Base-by-base conservation (phyloP, 768 basidiomycete genomes). In the Lyophyllum shimeji region DNA sequence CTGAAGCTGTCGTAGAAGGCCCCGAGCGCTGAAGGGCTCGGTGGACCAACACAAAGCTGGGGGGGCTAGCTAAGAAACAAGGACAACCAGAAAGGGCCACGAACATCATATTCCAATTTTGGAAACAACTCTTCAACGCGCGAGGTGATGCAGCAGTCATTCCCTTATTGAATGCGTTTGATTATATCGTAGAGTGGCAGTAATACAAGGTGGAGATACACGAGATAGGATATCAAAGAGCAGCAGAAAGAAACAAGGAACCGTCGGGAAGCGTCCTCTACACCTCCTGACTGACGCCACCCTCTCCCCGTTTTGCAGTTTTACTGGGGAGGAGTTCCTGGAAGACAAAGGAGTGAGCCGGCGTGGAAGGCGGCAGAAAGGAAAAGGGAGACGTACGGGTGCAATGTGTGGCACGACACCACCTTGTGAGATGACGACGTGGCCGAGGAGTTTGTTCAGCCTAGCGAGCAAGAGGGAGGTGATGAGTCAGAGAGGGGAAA, bases 381-480 rank as follows among this genome's bases (percentile, higher is more conserved):
- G 24, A 6, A 43, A 46, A 53, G 29, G 17, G 5, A 39, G 21
- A 65, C 68, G n/a, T 25, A 74, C 69, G 11, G 75, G 74, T 55
- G 85, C 82, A 70, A 89, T 90, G 69, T 82, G 78, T 18, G 90
- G 89, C 18, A 88, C 83, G 47, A 89, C 88, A 80, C 90, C 90
- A 71, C 90, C 90, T 63, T 92, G 90, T 23, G 87, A 89, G 74
- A 93, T 92, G 65, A 89, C 85, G 60, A 92, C 90, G 57, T 85
- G 79, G 25, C 89, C 89, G 52, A 92, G 83, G 53, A 92, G 85
- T 69, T 83, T 87, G 76, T 87, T 86, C 68, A 90, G 68, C 71
- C 82, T 82, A 44, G 0, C 50, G 20, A 25, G 24, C 24, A 27
- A 7, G 3, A 48, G 34, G 34, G 31, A 37, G 9, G 25, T 20